Evolutionary conservation across 306 rosid genomes (phyloP), one percentile per base, ranked within the genome.

Genomic region (Cyclanthera cordifolia): DNA sequence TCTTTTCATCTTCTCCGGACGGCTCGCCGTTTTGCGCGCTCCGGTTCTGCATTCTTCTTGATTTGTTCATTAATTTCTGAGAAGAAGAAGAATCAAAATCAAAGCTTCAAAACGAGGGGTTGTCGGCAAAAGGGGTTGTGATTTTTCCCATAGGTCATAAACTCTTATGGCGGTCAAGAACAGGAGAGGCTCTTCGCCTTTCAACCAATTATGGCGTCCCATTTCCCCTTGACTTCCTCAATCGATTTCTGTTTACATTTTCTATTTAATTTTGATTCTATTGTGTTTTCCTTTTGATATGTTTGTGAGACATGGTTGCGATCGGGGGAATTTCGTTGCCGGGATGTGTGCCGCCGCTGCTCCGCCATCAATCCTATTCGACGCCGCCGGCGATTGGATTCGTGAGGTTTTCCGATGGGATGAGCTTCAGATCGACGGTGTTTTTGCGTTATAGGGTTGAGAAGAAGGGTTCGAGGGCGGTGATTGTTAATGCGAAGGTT

Each of bases 401-500:
- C 25, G 43, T 75, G 34, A 52, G 70, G 66, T 78, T 81, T 15
- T 50, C 52, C 3, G 16, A 30, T 13, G 54, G 24, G 20, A 24
- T 70, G 71, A 63, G 43, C 20, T 50, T 77, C 67, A 77, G 73
- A 73, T 73, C 76, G 58, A 69, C 65, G 81, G 78, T 77, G 52
- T 55, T 53, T 68, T 67, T 69, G 70, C 63, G 55, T 21, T 67
- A 77, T 8, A 77, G 53, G 63, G 85, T 83, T 14, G 63, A 56
- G 67, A 82, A 85, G 49, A 87, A 79, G 61, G 82, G 78, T n/a
- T 78, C 83, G 39, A 71, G 54, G 53, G 72, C 55, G 17, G 77
- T 58, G 47, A 80, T 61, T 30, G 59, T 82, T 46, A 73, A 69
- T 30, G 77, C 50, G 24, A 54, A 68, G 49, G 69, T 75, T 4